These are phyloP conservation scores for Camellia sinensis DNA, from an alignment of 148 eudicot genomes.

Conservation along the genomic window DNA sequence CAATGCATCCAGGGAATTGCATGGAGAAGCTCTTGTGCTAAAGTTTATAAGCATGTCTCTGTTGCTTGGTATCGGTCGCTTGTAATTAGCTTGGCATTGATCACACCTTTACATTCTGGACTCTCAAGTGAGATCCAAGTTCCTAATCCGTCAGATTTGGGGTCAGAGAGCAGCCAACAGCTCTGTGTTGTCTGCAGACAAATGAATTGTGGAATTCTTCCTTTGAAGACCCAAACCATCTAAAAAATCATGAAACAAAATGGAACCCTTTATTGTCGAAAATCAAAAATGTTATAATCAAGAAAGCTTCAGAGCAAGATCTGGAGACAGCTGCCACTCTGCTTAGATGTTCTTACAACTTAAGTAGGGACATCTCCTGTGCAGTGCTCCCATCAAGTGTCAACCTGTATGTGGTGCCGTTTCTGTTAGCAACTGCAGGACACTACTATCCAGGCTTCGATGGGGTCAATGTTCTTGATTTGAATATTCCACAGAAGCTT, in stretches of 20 bases:
- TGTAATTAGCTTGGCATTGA: conserved; percentile 61
- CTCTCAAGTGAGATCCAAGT: conserved; percentile 33
- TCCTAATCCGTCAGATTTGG: conserved; percentile 28
- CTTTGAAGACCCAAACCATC: conserved; percentile 57
- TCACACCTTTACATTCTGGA: conserved; percentile 57
- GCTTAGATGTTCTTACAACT: conserved; percentile 79
- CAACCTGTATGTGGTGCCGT: conserved; percentile 67
- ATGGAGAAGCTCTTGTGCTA: conserved; percentile 92
- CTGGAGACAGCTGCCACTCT: conserved; percentile 68
- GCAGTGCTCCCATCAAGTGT: conserved; percentile 64
- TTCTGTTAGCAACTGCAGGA: conserved; percentile 50
- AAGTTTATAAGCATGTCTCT: conserved; percentile 76
- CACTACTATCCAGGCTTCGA: conserved; percentile 54
- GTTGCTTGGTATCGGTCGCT: conserved; percentile 91
- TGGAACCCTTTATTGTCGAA: conserved; percentile 72
- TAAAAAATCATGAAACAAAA: conserved; percentile 54
- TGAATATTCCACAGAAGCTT: conserved; percentile 84
- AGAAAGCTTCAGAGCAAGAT: conserved; percentile 71
- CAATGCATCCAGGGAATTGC: conserved; percentile 77
- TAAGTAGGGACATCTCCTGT: conserved; percentile 79
- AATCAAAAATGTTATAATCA: conserved; percentile 64
- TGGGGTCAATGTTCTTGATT: conserved; percentile 66
- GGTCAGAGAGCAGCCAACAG: conserved; percentile 54
- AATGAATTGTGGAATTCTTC: conserved; percentile 76
- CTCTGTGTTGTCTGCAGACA: conserved; percentile 70